phyloP scores from a whole-genome alignment of 108 stramenopile species.

The Fragilaria radians region DNA sequence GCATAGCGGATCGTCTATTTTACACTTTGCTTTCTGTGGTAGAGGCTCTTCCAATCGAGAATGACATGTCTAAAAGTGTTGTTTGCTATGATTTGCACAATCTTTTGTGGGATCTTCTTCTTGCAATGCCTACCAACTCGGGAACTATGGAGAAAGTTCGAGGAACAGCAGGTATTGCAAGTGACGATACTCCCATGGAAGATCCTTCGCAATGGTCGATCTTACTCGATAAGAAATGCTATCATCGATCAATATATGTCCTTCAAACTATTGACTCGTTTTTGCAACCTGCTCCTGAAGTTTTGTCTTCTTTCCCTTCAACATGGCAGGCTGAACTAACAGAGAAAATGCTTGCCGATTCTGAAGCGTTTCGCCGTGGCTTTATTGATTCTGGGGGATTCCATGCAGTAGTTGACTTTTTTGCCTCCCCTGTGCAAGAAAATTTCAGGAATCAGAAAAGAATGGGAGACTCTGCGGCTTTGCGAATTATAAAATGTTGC shows the following conservation, averaged over 20 bases:
- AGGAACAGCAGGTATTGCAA: conserved; percentile 5
- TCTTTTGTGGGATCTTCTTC: conserved; percentile 89
- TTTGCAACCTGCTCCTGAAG: conserved; percentile 77
- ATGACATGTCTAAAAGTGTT: conserved; percentile 12
- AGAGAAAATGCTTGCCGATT: conserved; percentile 25
- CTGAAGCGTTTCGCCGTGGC: conserved; percentile 51
- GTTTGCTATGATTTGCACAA: conserved; percentile 42
- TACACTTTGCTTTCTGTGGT: conserved; percentile 55
- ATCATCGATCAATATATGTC: conserved; percentile 85
- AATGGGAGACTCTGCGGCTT: conserved; percentile 79
- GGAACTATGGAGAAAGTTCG: conserved; percentile 49
- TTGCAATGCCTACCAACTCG: conserved; percentile 87
- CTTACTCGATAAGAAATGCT: conserved; percentile 54
- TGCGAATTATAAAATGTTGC: conserved; percentile 80
- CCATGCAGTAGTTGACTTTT: conserved; percentile 70
- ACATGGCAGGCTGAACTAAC: conserved; percentile 23
- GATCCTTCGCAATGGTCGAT: conserved; percentile 69
- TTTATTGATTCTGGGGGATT: conserved; percentile 93
- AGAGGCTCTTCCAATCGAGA: conserved; percentile 48
- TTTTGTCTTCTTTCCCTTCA: conserved; percentile 47
- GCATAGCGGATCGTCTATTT: conserved; percentile 63
- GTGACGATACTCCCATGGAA: conserved; percentile 52
- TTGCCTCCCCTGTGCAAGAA: conserved; percentile 45
- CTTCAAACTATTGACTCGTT: conserved; percentile 90
- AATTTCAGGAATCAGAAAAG: conserved; percentile 47